Conservation (phyloP, 208 protist species). For the Leishmania major region DNA sequence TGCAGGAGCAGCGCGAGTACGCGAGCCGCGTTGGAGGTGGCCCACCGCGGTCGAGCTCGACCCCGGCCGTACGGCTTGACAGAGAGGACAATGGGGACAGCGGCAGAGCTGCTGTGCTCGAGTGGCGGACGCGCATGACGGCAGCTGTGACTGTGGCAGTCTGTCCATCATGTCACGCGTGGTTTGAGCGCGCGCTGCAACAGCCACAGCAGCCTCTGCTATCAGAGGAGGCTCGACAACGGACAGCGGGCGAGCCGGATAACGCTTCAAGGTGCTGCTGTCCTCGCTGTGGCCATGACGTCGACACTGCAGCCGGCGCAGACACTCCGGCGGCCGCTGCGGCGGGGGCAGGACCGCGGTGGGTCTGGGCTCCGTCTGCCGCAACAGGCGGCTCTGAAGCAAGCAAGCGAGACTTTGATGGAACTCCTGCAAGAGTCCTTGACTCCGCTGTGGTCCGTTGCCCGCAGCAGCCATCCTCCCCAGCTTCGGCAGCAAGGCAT, state of each 20-base stretch:
- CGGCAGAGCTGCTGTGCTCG: neutral
- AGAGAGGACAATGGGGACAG: neutral
- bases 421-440: neutral
- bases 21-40: neutral
- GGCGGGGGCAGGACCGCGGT: slow-evolving; percentile 1
- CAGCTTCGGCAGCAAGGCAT: neutral
- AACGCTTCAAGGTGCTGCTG: neutral
- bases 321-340: neutral
- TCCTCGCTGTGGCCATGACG: slow-evolving; percentile 13
- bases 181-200: slow-evolving; percentile 11
- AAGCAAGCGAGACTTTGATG: too few species aligned
- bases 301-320: neutral
- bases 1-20: slow-evolving; percentile 14
- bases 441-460: neutral
- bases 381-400: neutral
- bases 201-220: neutral
- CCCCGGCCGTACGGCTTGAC: neutral
- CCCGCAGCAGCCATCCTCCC: neutral
- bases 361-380: slow-evolving; percentile 2
- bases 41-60: neutral
- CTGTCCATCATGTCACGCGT: slow-evolving; percentile 18
- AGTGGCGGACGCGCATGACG: slow-evolving; percentile 23
- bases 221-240: neutral
- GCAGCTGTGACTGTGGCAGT: slow-evolving; percentile 14
- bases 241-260: too few species aligned